A percentile compares a stretch with the other conserved stretches of the same genome.
Conservation (phyloP, 139 green algal species). For the Tetratostichococcus sp. region DNA sequence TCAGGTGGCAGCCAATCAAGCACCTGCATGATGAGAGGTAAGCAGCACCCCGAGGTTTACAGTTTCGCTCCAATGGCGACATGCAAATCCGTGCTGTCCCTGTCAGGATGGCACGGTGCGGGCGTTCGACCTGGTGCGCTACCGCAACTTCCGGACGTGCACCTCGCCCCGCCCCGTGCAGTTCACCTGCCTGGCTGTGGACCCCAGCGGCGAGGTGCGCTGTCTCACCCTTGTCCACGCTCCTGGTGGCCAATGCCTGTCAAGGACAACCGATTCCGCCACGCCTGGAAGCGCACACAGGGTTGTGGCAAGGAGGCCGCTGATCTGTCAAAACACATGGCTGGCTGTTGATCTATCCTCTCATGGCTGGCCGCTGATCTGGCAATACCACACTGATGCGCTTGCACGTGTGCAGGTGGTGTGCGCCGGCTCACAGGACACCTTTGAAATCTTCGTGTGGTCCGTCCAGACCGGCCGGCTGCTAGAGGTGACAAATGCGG, state of each 20-base stretch:
- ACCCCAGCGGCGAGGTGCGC: slow-evolving; percentile 77
- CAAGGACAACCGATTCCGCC: too few relatives aligned
- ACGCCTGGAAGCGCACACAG: too few relatives aligned
- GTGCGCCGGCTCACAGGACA: slow-evolving; percentile 77
- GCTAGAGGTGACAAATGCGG: slow-evolving; percentile 83
- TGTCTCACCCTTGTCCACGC: neutral
- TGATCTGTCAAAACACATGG: too few relatives aligned
- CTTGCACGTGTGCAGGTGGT: slow-evolving; percentile 48
- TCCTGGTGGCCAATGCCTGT: too few relatives aligned
- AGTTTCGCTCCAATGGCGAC: too few relatives aligned
- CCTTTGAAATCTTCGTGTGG: slow-evolving; percentile 95
- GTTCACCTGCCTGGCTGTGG: slow-evolving; percentile 81
- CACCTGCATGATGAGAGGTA: slow-evolving; percentile 51
- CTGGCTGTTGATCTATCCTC: too few relatives aligned
- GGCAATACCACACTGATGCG: too few relatives aligned
- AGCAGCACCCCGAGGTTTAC: too few relatives aligned
- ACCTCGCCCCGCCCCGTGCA: slow-evolving; percentile 76
- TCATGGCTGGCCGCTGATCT: too few relatives aligned
- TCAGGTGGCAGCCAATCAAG: too few relatives aligned
- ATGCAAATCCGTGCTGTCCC: too few relatives aligned
- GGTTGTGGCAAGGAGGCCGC: too few relatives aligned
- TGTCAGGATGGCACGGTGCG: slow-evolving; percentile 93
- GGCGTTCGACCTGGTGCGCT: slow-evolving; percentile 87
- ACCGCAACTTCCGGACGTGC: slow-evolving; percentile 95
- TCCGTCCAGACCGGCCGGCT: slow-evolving; percentile 85